Evolutionary conservation across 495 filamentous ascomycete species (phyloP).

Genomic region (Tetracladium marchalianum): DNA sequence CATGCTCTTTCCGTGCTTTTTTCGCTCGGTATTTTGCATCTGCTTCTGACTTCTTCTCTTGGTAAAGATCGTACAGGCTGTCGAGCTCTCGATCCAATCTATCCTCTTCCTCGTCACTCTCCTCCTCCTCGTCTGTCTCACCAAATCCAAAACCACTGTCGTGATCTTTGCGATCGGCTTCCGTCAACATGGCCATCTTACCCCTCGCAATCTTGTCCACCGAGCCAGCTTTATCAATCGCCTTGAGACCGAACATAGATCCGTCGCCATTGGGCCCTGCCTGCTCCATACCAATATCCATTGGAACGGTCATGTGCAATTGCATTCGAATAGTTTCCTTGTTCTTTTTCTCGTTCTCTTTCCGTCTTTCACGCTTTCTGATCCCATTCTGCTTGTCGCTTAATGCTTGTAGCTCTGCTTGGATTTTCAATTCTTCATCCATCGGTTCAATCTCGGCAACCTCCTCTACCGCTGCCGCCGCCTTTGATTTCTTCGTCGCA

Average conservation of each 20-base stretch:
- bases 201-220: constrained; percentile 64
- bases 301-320: constrained; percentile 90
- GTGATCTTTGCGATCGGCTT: constrained; percentile 46
- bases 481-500: constrained; percentile 55
- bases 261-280: constrained; percentile 65
- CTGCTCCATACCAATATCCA: constrained; percentile 93
- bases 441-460: constrained; percentile 75
- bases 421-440: constrained; percentile 87
- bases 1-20: constrained; percentile 71
- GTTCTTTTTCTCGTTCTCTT: constrained; percentile 81
- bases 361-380: constrained; percentile 70
- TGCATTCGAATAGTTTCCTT: constrained; percentile 91
- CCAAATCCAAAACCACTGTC: constrained; percentile 47
- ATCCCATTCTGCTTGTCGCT: constrained; percentile 63
- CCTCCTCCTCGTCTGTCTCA: constrained; percentile 44
- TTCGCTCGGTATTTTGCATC: constrained; percentile 87
- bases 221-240: constrained; percentile 63
- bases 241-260: constrained; percentile 73
- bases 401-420: constrained; percentile 73
- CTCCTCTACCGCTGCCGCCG: constrained; percentile 47
- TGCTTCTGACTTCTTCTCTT: constrained; percentile 61
- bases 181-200: constrained; percentile 55
- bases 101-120: constrained; percentile 72
- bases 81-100: constrained; percentile 77
- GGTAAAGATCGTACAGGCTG: constrained; percentile 73